Conservation (phyloP, 169 alveolate species). For the Plasmodium berghei region DNA sequence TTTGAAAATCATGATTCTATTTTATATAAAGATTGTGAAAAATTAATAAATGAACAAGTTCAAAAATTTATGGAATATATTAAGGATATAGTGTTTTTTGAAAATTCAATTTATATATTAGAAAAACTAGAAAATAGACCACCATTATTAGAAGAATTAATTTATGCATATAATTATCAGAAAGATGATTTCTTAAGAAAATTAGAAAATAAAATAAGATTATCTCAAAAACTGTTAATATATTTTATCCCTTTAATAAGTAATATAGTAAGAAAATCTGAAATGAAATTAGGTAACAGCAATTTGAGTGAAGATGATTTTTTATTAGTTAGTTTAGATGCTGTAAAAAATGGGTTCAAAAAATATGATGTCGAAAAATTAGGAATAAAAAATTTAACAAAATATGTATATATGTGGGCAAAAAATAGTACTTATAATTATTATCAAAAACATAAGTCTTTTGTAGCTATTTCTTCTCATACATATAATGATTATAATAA, state of each 20-base stretch:
- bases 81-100: constrained; percentile 70
- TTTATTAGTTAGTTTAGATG: constrained; percentile 65
- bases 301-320: constrained; percentile 76
- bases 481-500: constrained; percentile 68
- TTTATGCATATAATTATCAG: constrained; percentile 49
- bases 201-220: constrained; percentile 55
- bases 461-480: constrained; percentile 57
- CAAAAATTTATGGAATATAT: constrained; percentile 66
- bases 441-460: constrained; percentile 72
- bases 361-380: constrained; percentile 72
- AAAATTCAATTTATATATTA: constrained; percentile 61
- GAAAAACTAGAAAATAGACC: constrained; percentile 73
- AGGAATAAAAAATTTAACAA: constrained; percentile 69
- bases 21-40: constrained; percentile 55
- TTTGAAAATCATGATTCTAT: constrained; percentile 20
- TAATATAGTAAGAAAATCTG: constrained; percentile 39
- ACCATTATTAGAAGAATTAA: constrained; percentile 65
- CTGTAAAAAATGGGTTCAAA: constrained; percentile 75
- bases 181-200: constrained; percentile 25
- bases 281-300: constrained; percentile 51
- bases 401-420: constrained; percentile 74
- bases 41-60: constrained; percentile 49
- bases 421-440: constrained; percentile 75
- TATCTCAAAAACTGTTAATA: constrained; percentile 41
- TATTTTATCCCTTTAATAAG: constrained; percentile 68